phyloP scores from a whole-genome alignment of 768 basidiomycete species.

The Guyanaporus albipodus region DNA sequence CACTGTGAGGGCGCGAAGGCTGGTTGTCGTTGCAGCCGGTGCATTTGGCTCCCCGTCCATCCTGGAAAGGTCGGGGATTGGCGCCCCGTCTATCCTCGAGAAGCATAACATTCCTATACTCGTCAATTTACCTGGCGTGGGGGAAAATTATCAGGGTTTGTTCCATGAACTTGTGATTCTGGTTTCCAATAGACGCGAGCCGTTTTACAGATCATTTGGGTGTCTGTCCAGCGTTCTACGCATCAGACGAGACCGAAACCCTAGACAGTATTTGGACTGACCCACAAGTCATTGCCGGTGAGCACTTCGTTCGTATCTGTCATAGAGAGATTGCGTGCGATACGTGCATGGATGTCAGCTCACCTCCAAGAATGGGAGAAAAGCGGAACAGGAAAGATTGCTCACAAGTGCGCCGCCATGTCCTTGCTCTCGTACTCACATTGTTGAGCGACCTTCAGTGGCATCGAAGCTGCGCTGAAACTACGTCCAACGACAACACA shows the following conservation, averaged over 20 bases:
- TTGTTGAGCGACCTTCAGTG: slow-evolving; percentile 31
- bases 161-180: fast-evolving
- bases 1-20: slow-evolving; percentile 27
- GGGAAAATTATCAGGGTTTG: slow-evolving; percentile 60
- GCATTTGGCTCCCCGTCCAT: slow-evolving; percentile 56
- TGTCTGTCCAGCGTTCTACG: slow-evolving; percentile 31
- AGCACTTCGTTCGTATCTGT: slow-evolving; percentile 12
- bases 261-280: slow-evolving; percentile 44
- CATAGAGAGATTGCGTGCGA: neutral
- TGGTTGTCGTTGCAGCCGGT: slow-evolving; percentile 51
- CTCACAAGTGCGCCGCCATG: slow-evolving; percentile 44
- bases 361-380: slow-evolving; percentile 30
- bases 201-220: slow-evolving; percentile 29
- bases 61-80: slow-evolving; percentile 67
- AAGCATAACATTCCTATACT: slow-evolving; percentile 42
- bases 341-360: slow-evolving; percentile 14
- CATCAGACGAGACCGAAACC: slow-evolving; percentile 43
- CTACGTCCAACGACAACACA: slow-evolving; percentile 50
- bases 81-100: slow-evolving; percentile 45
- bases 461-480: slow-evolving; percentile 50
- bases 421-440: neutral
- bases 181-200: too few species aligned
- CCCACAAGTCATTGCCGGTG: slow-evolving; percentile 38
- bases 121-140: slow-evolving; percentile 73
- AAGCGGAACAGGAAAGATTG: slow-evolving; percentile 45